Percentiles rank a stretch among this genome's conserved stretches.
Evolutionary conservation across 2,329 filamentous ascomycete genomes (phyloP).

Genomic region (Keithomyces neogunnii): DNA sequence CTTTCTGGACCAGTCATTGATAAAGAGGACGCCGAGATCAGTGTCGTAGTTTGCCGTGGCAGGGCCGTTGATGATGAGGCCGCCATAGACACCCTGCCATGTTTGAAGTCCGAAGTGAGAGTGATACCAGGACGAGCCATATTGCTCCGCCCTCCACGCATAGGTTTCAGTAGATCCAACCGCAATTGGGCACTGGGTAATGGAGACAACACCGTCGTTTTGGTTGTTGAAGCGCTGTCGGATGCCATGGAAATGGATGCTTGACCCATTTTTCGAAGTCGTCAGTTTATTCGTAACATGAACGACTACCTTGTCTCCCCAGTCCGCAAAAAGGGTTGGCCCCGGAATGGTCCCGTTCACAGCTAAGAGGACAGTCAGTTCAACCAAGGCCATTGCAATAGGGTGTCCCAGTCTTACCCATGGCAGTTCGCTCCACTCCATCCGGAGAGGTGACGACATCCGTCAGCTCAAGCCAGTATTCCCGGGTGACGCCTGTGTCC

Average conservation of each 20-base stretch:
- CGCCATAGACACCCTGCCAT: conserved; percentile 49
- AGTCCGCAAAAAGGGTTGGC: conserved; percentile 46
- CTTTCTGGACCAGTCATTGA: conserved; percentile 50
- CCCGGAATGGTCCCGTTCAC: conserved; percentile 53
- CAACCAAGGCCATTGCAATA: too few relatives aligned
- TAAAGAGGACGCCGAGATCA: conserved; percentile 50
- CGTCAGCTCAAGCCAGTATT: conserved; percentile 36
- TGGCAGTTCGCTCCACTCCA: conserved; percentile 18
- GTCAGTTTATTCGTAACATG: conserved; percentile 43
- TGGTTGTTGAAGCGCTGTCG: conserved; percentile 45
- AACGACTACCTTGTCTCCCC: conserved; percentile 39
- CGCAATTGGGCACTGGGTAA: conserved; percentile 42
- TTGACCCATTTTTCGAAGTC: conserved; percentile 43
- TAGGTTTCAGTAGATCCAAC: conserved; percentile 47
- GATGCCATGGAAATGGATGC: conserved; percentile 56
- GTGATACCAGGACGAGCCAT: conserved; percentile 53
- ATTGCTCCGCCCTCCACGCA: conserved; percentile 45
- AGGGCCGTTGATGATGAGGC: conserved; percentile 54
- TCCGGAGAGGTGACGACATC: conserved; percentile 35
- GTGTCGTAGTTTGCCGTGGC: conserved; percentile 51
- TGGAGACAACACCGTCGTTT: conserved; percentile 45
- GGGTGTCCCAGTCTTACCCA: too few relatives aligned
- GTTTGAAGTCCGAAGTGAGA: conserved; percentile 44
- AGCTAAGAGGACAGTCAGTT: conserved; percentile 19
- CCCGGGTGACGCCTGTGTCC: conserved; percentile 40